Conservation (phyloP, 2,329 filamentous ascomycete species). For the Penicillium concentricum region DNA sequence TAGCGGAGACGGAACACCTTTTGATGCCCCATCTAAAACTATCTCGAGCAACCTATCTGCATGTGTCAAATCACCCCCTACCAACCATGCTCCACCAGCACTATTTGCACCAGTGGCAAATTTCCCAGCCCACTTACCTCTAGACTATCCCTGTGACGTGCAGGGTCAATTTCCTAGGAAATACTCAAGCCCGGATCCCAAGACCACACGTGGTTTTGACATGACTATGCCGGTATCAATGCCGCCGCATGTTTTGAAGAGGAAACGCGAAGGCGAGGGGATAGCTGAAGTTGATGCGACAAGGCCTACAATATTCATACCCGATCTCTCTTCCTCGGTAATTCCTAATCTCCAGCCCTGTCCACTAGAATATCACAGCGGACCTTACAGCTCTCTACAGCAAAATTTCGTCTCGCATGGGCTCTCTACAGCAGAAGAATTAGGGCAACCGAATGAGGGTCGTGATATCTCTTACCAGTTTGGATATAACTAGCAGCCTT, state of each 20-base stretch:
- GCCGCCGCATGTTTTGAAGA: slow-evolving; percentile 14
- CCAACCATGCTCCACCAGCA: not conserved
- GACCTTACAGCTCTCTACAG: no score
- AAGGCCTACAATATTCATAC: not conserved
- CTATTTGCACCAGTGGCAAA: not conserved
- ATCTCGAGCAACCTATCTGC: not conserved
- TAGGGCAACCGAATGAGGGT: no score
- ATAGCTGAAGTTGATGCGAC: not conserved
- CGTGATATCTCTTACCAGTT: no score
- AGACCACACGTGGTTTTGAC: not conserved
- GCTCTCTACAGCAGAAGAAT: no score
- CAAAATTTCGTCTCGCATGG: no score
- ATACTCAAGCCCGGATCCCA: slow-evolving; percentile 1
- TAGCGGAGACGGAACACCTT: slow-evolving; percentile 3
- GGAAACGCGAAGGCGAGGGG: slow-evolving; percentile 13
- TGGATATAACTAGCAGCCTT: no score
- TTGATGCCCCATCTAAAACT: no score
- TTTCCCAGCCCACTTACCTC: not conserved
- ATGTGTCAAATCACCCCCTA: not conserved
- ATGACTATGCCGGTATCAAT: not conserved
- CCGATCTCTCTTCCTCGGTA: not conserved
- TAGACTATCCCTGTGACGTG: not conserved
- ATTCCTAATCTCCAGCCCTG: no score
- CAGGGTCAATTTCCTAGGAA: not conserved
- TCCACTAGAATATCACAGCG: no score